Evolutionary conservation across 2,329 filamentous ascomycete species (phyloP).

Genomic region (Exutisphaerella laricina): DNA sequence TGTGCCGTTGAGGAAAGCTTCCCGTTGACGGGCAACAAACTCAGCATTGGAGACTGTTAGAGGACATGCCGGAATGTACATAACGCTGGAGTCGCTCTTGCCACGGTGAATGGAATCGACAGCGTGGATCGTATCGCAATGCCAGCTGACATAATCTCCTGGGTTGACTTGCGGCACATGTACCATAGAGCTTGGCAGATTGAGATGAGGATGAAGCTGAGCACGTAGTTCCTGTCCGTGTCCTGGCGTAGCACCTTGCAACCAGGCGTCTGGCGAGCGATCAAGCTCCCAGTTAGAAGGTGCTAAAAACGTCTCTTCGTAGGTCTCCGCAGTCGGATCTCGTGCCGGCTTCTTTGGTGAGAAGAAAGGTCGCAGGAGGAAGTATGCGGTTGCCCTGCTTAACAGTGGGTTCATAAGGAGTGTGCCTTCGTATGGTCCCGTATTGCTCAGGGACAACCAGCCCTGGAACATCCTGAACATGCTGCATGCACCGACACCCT

Average conservation of each 20-base stretch:
- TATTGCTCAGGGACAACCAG: slow-evolving; percentile 76
- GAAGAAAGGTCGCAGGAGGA: slow-evolving; percentile 81
- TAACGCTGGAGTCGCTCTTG: slow-evolving; percentile 66
- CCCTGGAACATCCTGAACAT: slow-evolving; percentile 89
- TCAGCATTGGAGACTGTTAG: slow-evolving; percentile 67
- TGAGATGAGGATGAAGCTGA: slow-evolving; percentile 63
- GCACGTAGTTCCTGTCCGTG: slow-evolving; percentile 63
- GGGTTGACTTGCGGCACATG: slow-evolving; percentile 63
- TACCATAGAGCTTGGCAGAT: slow-evolving; percentile 63
- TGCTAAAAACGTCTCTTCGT: slow-evolving; percentile 44
- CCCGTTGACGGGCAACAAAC: slow-evolving; percentile 65
- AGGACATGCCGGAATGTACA: slow-evolving; percentile 86
- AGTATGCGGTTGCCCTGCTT: slow-evolving; percentile 69
- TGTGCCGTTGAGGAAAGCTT: slow-evolving; percentile 60
- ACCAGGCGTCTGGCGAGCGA: slow-evolving; percentile 48
- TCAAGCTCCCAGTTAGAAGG: slow-evolving; percentile 58
- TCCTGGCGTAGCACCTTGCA: slow-evolving; percentile 66
- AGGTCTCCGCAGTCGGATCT: slow-evolving; percentile 32
- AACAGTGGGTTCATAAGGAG: slow-evolving; percentile 76
- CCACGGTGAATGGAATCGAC: slow-evolving; percentile 76
- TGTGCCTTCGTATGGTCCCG: slow-evolving; percentile 69
- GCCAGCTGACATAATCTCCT: slow-evolving; percentile 72
- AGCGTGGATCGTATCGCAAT: slow-evolving; percentile 68
- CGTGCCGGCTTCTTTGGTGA: slow-evolving; percentile 42
- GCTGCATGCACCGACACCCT: slow-evolving; percentile 73